Evolutionary conservation across 2,329 filamentous ascomycete species (phyloP).

Genomic region (Fusarium odoratissimum): DNA sequence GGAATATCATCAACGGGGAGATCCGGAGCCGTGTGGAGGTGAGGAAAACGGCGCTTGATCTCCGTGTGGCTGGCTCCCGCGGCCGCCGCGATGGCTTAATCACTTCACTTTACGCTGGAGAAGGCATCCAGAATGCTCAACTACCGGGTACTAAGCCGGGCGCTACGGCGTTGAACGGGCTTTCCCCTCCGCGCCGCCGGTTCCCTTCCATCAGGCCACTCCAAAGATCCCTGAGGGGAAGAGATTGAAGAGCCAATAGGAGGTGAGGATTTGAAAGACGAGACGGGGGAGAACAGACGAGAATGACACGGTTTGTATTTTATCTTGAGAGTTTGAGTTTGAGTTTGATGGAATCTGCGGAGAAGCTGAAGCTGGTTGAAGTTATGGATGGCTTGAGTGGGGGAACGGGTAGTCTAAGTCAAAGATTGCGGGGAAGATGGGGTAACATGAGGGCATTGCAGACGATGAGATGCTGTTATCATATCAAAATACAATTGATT

Average conservation of each 20-base stretch:
- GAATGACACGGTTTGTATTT: conserved; percentile 11
- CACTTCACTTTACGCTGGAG: neutral
- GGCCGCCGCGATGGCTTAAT: neutral
- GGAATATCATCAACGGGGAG: neutral
- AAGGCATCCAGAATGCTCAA: neutral
- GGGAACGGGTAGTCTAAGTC: conserved; percentile 33
- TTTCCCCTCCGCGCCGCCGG: conserved; percentile 29
- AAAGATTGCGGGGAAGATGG: conserved; percentile 40
- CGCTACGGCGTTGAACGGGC: conserved; percentile 18
- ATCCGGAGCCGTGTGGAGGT: neutral
- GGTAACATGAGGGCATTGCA: conserved; percentile 12
- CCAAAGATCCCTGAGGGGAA: neutral
- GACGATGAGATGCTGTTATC: conserved; percentile 1
- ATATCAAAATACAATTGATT: neutral
- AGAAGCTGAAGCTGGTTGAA: conserved; percentile 1
- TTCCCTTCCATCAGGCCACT: conserved; percentile 22
- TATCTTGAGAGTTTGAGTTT: neutral
- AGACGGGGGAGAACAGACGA: neutral
- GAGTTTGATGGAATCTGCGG: conserved; percentile 5
- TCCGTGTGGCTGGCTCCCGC: conserved; percentile 2
- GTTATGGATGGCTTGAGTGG: conserved; percentile 31
- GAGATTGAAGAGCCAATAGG: neutral
- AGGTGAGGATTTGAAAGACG: neutral
- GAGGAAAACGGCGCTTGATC: conserved; percentile 5
- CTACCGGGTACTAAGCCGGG: conserved; percentile 10